Evolutionary conservation across 305 asterid species (phyloP).

Genomic region (Andrographis paniculata): DNA sequence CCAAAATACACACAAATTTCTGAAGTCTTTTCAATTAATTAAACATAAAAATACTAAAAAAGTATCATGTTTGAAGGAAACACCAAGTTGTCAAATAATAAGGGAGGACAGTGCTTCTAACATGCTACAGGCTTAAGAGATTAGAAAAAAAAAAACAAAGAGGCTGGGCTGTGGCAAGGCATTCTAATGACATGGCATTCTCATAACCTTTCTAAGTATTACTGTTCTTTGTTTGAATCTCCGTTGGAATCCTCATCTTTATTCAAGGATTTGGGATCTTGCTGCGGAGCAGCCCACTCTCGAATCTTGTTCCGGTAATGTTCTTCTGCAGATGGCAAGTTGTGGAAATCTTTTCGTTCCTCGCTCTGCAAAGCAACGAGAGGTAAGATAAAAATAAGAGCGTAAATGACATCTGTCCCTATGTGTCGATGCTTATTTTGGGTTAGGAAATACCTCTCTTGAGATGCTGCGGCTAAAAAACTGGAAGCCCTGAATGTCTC

Average conservation of each 20-base stretch:
- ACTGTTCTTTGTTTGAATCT: neutral
- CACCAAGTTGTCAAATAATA: no score
- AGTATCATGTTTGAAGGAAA: no score
- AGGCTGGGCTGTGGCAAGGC: no score
- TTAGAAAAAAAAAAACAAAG: no score
- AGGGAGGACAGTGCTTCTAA: no score
- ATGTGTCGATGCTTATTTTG: slow-evolving; percentile 6
- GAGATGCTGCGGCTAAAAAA: slow-evolving; percentile 26
- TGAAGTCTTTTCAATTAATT: no score
- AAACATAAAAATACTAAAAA: no score
- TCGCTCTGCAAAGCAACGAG: slow-evolving; percentile 14
- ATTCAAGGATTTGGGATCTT: neutral
- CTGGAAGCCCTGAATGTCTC: slow-evolving; percentile 45
- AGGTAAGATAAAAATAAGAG: slow-evolving; percentile 6
- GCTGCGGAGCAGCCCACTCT: slow-evolving; percentile 25
- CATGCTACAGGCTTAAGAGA: no score
- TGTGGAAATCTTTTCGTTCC: slow-evolving; percentile 23
- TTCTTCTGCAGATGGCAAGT: slow-evolving; percentile 49
- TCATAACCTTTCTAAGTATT: no score
- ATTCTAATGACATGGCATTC: no score
- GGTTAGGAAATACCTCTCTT: slow-evolving; percentile 30
- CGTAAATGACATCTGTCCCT: neutral
- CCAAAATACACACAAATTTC: no score
- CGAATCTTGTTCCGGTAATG: slow-evolving; percentile 29
- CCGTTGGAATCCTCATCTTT: slow-evolving; percentile 26